Conservation (phyloP, 1,139 yeast species). For the Arxiozyma slooffiae region DNA sequence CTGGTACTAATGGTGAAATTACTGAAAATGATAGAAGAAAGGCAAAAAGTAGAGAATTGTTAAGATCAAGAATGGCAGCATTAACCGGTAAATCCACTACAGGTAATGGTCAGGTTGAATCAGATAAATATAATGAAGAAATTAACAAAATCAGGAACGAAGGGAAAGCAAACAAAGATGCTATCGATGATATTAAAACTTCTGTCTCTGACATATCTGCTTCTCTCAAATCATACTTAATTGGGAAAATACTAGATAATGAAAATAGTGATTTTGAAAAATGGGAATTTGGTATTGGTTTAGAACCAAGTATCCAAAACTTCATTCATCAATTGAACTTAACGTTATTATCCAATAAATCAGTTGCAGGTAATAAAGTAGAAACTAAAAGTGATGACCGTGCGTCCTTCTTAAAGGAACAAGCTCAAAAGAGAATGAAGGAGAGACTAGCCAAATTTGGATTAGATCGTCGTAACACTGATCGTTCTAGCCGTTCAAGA, state of each 20-base stretch:
- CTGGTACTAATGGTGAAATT: constrained; percentile 76
- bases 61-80: constrained; percentile 83
- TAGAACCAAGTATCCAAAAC: constrained; percentile 54
- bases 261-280: constrained; percentile 52
- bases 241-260: constrained; percentile 26
- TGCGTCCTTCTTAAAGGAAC: constrained; percentile 77
- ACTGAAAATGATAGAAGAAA: constrained; percentile 74
- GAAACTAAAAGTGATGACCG: constrained; percentile 52
- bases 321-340: constrained; percentile 49
- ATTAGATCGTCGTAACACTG: constrained; percentile 38
- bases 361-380: constrained; percentile 3
- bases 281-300: constrained; percentile 83
- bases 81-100: constrained; percentile 65
- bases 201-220: constrained; percentile 65
- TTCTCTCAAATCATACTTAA: constrained; percentile 44
- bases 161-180: constrained; percentile 43
- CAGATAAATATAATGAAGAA: constrained; percentile 52
- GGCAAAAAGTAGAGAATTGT: constrained; percentile 65
- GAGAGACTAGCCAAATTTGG: constrained; percentile 85
- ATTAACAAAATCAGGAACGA: constrained; percentile 48
- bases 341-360: constrained; percentile 1
- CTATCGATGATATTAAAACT: constrained; percentile 61
- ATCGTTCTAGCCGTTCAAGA: constrained; percentile 9
- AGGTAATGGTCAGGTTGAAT: constrained; percentile 41
- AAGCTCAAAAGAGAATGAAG: constrained; percentile 82